Percentiles rank a stretch among this genome's conserved stretches.
Conservation (phyloP, 306 rosid species). For the Trifolium dubium region DNA sequence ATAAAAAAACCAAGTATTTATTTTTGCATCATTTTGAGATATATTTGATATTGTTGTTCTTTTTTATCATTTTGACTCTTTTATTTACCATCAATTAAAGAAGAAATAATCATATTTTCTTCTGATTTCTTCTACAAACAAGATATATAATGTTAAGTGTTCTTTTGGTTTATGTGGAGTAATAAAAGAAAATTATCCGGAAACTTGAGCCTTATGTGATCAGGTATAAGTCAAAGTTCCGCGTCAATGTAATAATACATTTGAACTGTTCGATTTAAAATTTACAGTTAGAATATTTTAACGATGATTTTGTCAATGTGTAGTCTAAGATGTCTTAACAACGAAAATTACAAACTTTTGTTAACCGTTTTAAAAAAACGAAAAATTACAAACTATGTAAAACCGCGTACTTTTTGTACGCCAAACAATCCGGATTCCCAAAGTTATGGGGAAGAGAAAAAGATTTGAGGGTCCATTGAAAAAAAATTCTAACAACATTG, state of each 20-base stretch:
- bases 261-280: too few species aligned
- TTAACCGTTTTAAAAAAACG: too few species aligned
- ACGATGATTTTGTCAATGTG: too few species aligned
- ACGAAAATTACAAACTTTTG: too few species aligned
- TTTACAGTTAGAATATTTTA: too few species aligned
- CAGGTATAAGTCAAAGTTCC: not conserved
- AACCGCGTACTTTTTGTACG: too few species aligned
- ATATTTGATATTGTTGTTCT: not conserved
- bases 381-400: too few species aligned
- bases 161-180: not conserved
- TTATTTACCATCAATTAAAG: not conserved
- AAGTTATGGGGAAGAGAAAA: not conserved
- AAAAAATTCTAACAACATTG: not conserved
- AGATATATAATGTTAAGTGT: not conserved
- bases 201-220: not conserved
- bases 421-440: not conserved
- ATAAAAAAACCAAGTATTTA: not conserved
- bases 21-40: not conserved
- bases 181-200: not conserved
- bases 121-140: not conserved
- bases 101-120: not conserved
- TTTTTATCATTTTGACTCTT: not conserved
- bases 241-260: too few species aligned
- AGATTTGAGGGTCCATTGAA: not conserved
- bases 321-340: too few species aligned